Base-by-base conservation (phyloP, 2,329 filamentous ascomycete genomes). In the Bipolaris zeicola region DNA sequence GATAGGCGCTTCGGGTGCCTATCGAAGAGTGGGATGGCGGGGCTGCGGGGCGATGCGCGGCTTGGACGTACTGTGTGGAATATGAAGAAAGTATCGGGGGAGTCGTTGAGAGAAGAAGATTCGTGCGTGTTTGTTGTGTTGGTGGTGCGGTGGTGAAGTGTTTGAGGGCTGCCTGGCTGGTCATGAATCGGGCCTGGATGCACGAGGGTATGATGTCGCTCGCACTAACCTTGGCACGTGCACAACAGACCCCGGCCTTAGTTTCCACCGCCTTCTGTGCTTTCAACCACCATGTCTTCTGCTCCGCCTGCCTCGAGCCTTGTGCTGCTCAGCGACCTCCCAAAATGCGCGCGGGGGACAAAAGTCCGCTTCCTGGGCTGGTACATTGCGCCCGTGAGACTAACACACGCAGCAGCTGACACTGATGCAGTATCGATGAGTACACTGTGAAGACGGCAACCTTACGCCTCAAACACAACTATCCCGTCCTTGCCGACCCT, bases 281-380 rank as follows among this genome's bases (percentile, higher is more conserved):
- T 38, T 34, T 51, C 42, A 42, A 42, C 52, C 59, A 55, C 45
- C 63, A 51, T 33, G 71, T 71, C 76, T 24, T 74, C 71, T 57
- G 69, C 65, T 34, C 89, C 90, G 26, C 78, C 85, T 31, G 84
- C 91, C 13, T 78, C 76, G 45, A 75, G 65, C 33, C 73, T 82
- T 8, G 86, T 88, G 57, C 71, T 81, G 38, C 67, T 82, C 31
- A 73, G 72, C 10, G 77, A 82, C 50, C 64, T 82, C n/a, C 78
- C 78, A 1, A 71, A 79, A 54, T 79, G 82, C 44, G 75, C 77
- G 20, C 58, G 72, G 3, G 85, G 85, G n/a, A 85, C 87, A n/a
- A 98, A 98, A 78, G 89, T 97, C 58, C 88, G 94, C 59, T 96
- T 98, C 75, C 78, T 98, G 48, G 93, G 92, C 76, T 97, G 93